Percentiles rank a stretch among this genome's conserved stretches.
Conservation (phyloP, 2,329 filamentous ascomycete genomes). For the Lanzia echinophila region DNA sequence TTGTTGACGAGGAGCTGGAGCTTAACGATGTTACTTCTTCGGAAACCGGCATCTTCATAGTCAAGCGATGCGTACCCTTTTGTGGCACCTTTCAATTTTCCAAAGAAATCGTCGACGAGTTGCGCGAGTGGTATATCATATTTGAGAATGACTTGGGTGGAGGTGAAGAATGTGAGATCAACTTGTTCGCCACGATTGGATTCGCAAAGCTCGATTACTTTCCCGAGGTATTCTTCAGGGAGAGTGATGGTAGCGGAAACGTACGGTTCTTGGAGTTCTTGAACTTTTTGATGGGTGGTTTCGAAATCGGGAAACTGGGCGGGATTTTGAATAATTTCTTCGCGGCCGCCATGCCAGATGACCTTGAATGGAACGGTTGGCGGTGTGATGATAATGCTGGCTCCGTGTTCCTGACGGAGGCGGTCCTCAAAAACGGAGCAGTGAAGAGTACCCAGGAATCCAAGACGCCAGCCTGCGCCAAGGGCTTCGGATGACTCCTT, state of each 20-base stretch:
- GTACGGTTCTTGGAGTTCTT: slow-evolving; percentile 64
- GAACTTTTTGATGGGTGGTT: slow-evolving; percentile 43
- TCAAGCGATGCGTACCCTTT: slow-evolving; percentile 95
- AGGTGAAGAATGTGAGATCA: slow-evolving; percentile 83
- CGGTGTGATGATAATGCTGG: slow-evolving; percentile 93
- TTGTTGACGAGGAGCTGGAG: slow-evolving; percentile 93
- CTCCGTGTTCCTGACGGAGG: slow-evolving; percentile 86
- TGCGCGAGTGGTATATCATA: slow-evolving; percentile 85
- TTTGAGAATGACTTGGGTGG: slow-evolving; percentile 87
- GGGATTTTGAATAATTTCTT: slow-evolving; percentile 77
- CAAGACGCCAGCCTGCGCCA: slow-evolving; percentile 87
- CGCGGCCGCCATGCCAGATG: slow-evolving; percentile 67
- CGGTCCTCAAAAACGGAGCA: slow-evolving; percentile 99
- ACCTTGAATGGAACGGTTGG: slow-evolving; percentile 91
- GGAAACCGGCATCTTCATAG: slow-evolving; percentile 93
- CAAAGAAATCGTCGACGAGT: slow-evolving; percentile 94
- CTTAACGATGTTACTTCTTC: slow-evolving; percentile 73
- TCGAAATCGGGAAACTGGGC: slow-evolving; percentile 75
- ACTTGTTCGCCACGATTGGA: slow-evolving; percentile 80
- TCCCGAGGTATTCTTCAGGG: slow-evolving; percentile 88
- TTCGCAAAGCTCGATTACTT: slow-evolving; percentile 93
- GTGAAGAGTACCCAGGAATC: slow-evolving; percentile 92
- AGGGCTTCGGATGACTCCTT: slow-evolving; percentile 94
- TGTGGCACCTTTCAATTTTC: slow-evolving; percentile 86
- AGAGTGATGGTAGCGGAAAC: slow-evolving; percentile 82